phyloP scores from a whole-genome alignment of 345 rosid species.

The Gossypium turneri region DNA sequence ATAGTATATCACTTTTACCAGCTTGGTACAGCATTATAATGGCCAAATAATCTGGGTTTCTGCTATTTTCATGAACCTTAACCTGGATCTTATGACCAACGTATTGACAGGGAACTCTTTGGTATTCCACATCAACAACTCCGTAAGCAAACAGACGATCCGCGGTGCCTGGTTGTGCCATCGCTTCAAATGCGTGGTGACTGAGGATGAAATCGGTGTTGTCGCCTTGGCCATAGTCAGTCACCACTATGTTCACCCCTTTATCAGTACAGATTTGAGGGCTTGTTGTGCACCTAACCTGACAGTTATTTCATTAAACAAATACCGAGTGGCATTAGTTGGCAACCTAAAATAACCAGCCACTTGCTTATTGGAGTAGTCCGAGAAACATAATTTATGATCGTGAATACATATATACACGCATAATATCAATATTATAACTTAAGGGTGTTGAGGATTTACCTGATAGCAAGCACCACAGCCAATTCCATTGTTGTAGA shows the following conservation, averaged over 20 bases:
- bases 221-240: conserved; percentile 84
- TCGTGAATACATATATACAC: neutral
- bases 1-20: conserved; percentile 54
- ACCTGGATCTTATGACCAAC: conserved; percentile 39
- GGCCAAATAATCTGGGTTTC: conserved; percentile 59
- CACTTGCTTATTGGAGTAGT: neutral
- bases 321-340: neutral
- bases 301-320: neutral
- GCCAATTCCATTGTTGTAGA: conserved; percentile 69
- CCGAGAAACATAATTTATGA: neutral
- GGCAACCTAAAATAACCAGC: neutral
- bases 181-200: conserved; percentile 46
- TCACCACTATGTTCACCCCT: conserved; percentile 63
- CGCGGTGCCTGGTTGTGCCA: conserved; percentile 42
- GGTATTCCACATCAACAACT: conserved; percentile 70
- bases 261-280: conserved; percentile 52
- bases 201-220: conserved; percentile 79
- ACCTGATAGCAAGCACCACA: conserved; percentile 98
- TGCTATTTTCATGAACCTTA: conserved; percentile 75
- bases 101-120: conserved; percentile 62
- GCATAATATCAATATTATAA: neutral
- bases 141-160: conserved; percentile 52
- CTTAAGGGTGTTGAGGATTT: neutral
- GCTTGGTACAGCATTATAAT: conserved; percentile 44
- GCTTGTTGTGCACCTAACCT: conserved; percentile 69